Base-by-base conservation (phyloP, 2,329 filamentous ascomycete species). In the Shiraia sp. region DNA sequence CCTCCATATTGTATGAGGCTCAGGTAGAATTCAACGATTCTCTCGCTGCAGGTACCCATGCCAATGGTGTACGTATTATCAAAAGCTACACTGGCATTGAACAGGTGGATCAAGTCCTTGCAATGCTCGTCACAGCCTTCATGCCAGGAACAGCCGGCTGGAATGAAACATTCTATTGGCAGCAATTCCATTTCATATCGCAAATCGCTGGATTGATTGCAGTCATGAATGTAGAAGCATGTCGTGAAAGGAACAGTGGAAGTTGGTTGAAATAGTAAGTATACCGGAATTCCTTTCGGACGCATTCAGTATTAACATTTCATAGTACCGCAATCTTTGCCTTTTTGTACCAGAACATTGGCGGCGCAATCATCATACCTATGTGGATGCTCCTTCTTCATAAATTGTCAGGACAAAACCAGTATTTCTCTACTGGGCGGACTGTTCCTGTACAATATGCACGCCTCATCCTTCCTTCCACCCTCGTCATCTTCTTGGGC, bases 261-360 rank as follows among this genome's bases (percentile, higher is more conserved):
- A 54, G 46, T 14, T 56, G 45, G 53, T 22, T 53, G 4, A 56
- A 47, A 40, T 56, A 51, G 53, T 56, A 27, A 36, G 53, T 47
- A 14, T 22, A 19, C 10, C 3, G 13, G 12, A 8, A 13, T 3
- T 12, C 13, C 10, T 6, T n/a, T 6, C 3, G 10, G 13, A 33
- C 10, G 27, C 10, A 3, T 3, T 3, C 16, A 24, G 37, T 49
- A 23, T 45, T 36, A 15, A 16, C 6, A 2, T 5, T 17, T 0
- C 12, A 24, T 15, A 54, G 50, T 7, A 52, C 44, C 6, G 35
- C 53, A 10, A 10, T 49, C 4, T 49, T 28, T n/a, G 39, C 47
- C 2, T 35, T 48, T 9, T 2, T 50, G 2, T 56, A 56, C 14
- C 53, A 56, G 17, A 52, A 52, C 15, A 27, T 56, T 6, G 53